phyloP scores from a whole-genome alignment of 2,329 filamentous ascomycete genomes.

The Calonectria pteridis region DNA sequence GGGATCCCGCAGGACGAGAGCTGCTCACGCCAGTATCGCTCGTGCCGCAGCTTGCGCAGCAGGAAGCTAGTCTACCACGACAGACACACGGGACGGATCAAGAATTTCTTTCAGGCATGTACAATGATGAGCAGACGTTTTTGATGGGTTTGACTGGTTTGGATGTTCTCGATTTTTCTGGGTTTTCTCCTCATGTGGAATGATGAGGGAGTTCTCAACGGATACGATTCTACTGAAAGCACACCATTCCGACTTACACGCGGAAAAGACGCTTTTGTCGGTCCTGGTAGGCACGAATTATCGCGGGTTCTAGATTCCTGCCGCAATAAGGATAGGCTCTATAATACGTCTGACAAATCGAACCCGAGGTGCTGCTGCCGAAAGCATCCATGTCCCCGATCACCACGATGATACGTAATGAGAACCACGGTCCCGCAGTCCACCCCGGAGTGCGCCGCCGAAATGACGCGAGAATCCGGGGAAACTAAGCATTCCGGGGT shows the following conservation, averaged over 20 bases:
- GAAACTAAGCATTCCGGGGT: conserved; percentile 9
- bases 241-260: background rate
- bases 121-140: conserved; percentile 40
- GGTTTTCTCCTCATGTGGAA: conserved; percentile 23
- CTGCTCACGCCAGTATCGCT: conserved; percentile 1
- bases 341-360: background rate
- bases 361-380: background rate
- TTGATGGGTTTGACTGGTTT: conserved; percentile 42
- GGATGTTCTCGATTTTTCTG: conserved; percentile 41
- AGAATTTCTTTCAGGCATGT: conserved; percentile 24
- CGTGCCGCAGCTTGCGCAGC: conserved; percentile 4
- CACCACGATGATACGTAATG: conserved; percentile 7
- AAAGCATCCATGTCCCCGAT: background rate
- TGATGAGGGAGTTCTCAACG: background rate
- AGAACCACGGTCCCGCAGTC: conserved; percentile 11
- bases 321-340: background rate
- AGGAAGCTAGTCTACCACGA: background rate
- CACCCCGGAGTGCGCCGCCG: background rate
- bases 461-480: background rate
- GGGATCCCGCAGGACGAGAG: conserved; percentile 3
- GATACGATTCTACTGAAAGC: background rate
- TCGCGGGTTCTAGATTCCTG: background rate
- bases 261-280: background rate
- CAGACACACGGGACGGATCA: conserved; percentile 7
- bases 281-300: too few relatives aligned